These are phyloP conservation scores for Chaetomiaceae sp. DNA, from an alignment of 2,329 filamentous ascomycete genomes.

Conservation along the genomic window DNA sequence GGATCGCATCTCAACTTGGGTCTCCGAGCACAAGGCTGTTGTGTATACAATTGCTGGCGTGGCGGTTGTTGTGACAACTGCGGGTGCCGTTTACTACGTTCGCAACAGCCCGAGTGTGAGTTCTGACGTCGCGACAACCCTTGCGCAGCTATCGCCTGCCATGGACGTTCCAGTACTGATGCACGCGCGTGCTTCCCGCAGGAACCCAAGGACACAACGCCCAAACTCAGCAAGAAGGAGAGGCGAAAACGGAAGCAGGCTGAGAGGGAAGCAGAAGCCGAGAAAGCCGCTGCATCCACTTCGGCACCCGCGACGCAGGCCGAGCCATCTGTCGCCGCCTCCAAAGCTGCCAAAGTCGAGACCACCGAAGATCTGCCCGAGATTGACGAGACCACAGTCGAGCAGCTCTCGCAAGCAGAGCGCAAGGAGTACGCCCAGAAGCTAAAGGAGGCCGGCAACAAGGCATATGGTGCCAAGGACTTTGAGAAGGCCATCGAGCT, in stretches of 20 bases:
- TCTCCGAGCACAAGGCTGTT: slow-evolving; percentile 87
- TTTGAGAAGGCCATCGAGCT: slow-evolving; percentile 91
- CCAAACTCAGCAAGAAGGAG: slow-evolving; percentile 85
- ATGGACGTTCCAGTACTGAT: slow-evolving; percentile 7
- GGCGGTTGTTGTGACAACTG: slow-evolving; percentile 83
- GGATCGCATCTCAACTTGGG: slow-evolving; percentile 88
- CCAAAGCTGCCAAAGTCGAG: slow-evolving; percentile 49
- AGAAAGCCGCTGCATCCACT: slow-evolving; percentile 28
- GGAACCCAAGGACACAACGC: slow-evolving; percentile 45
- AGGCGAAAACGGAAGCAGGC: slow-evolving; percentile 80
- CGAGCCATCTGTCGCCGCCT: slow-evolving; percentile 33
- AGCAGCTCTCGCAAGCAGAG: slow-evolving; percentile 52
- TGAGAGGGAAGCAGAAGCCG: slow-evolving; percentile 49
- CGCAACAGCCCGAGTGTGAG: slow-evolving; percentile 49
- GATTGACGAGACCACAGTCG: slow-evolving; percentile 52
- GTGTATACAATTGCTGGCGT: slow-evolving; percentile 96
- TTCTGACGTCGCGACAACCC: slow-evolving; percentile 14
- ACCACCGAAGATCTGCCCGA: slow-evolving; percentile 64
- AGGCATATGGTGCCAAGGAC: slow-evolving; percentile 89
- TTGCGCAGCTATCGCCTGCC: not conserved
- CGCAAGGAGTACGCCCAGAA: slow-evolving; percentile 83
- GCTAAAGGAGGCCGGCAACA: slow-evolving; percentile 93
- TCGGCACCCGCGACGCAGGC: slow-evolving; percentile 24
- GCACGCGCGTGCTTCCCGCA: slow-evolving; percentile 21
- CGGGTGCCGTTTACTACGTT: slow-evolving; percentile 90